Base-by-base conservation (phyloP, 2,329 filamentous ascomycete species). In the Ascochyta koolunga region DNA sequence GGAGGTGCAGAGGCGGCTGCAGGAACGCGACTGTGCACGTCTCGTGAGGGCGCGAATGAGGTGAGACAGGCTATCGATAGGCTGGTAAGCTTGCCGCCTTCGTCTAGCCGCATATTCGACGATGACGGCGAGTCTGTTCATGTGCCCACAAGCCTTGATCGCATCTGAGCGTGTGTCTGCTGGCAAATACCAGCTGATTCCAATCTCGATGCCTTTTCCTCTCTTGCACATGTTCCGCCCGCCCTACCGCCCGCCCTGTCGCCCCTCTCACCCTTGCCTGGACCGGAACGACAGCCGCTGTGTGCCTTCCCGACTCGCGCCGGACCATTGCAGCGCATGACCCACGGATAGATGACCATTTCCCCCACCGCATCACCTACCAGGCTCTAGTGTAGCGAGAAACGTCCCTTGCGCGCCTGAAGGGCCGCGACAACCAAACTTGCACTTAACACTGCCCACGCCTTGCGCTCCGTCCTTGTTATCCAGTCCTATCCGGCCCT, bases 261-360 rank as follows among this genome's bases (percentile, higher is more conserved):
- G 11, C 22, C 41, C 40, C 41, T 45, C 24, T 39, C 47, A 24
- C 40, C 40, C 39, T 43, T 50, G 27, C 38, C 35, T 49, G 21
- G 25, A 46, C 19, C 46, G 37, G 54, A 38, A 45, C 42, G 19
- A 36, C 29, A 35, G 44, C 53, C 52, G 62, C 52, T 40, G 54
- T 55, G 58, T 57, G 47, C 41, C 59, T 65, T 55, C 64, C 62
- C 62, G 57, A 57, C 58, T 60, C 56, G 57, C 56, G 45, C 56
- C 60, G 35, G 19, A 47, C 47, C 47, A 37, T 44, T 8, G 32
- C 46, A 18, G 49, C 61, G 54, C 64, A 60, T 67, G 64, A 66
- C 61, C 60, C 45, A 40, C 39, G 42, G 54, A 54, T 42, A 55
- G 42, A 60, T 52, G 54, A 56, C 52, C 39, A 29, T 38, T 35